phyloP scores from a whole-genome alignment of 2,329 filamentous ascomycete genomes.

The Botrytis paeoniae region DNA sequence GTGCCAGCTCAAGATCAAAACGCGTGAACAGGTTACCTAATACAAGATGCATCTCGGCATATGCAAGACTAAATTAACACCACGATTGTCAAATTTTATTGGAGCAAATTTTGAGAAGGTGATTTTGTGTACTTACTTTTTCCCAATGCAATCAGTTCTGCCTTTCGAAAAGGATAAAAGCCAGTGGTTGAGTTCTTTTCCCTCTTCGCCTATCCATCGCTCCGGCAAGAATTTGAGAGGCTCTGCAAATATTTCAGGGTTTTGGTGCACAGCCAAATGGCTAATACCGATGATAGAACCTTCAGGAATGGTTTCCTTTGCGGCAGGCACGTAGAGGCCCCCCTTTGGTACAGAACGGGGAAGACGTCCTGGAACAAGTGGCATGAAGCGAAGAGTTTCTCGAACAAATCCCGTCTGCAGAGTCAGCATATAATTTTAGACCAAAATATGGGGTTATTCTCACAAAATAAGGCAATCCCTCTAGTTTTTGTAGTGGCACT shows the following conservation, averaged over 20 bases:
- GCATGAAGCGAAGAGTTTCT: neutral
- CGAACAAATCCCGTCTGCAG: neutral
- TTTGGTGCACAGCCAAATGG: neutral
- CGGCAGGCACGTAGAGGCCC: neutral
- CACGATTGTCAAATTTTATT: too few species aligned
- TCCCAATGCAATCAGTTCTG: neutral
- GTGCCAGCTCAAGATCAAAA: neutral
- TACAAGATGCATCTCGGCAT: neutral
- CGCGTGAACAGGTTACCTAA: neutral
- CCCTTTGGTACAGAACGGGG: neutral
- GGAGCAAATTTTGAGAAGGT: neutral
- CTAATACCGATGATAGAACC: neutral
- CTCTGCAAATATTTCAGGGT: neutral
- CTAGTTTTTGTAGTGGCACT: neutral
- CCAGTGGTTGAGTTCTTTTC: neutral
- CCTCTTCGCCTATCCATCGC: neutral
- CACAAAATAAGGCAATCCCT: neutral
- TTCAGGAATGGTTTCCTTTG: neutral
- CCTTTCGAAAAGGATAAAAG: neutral
- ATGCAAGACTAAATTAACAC: neutral
- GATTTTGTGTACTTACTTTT: neutral
- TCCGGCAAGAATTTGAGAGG: neutral
- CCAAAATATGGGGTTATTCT: neutral
- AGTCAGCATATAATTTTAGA: neutral
- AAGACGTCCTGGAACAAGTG: neutral